Evolutionary conservation across 345 rosid genomes (phyloP), one percentile per base, ranked within the genome.

Genomic region (Garcia nutans): DNA sequence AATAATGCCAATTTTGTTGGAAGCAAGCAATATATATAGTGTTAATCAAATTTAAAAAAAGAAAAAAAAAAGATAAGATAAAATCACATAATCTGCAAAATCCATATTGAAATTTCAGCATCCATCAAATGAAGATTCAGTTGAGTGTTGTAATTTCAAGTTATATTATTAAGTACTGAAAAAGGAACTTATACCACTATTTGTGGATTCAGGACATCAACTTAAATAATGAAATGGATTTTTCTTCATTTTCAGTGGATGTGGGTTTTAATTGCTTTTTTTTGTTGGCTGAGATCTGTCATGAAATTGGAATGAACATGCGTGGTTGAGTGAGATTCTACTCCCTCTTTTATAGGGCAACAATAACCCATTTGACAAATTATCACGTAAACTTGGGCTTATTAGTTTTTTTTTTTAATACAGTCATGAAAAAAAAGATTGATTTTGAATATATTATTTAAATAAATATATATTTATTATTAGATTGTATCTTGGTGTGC

Each of bases 61-160:
- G 15, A 10, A 47, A 47, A 50, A 24, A 15, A 61, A 10, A 26
- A 26, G 41, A 61, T 28, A 61, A 26, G 50, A 47, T 47, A 47
- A 5, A 47, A 61, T 13, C 20, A n/a, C 20, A 26, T 42, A 28
- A 61, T 61, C 28, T 61, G 65, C 65, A 61, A 56, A 64, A 5
- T 64, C 47, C 68, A 37, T 19, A 16, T 60, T 26, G 24, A 28
- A 62, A 10, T 16, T 62, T 62, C 44, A 62, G 42, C 28, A 62
- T 31, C 66, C 66, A 52, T 62, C 41, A 62, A 62, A 62, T 28
- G 66, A 62, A 28, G n/a, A 62, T 16, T 23, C 0, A 9, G 31
- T 26, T 33, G 68, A 37, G 68, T 64, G 68, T 37, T 64, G 68
- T 64, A 47, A 64, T 64, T 33, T 64, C 45, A 64, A 63, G 42